Conservation (phyloP, 2,329 filamentous ascomycete species). For the Colletotrichum caudatum region DNA sequence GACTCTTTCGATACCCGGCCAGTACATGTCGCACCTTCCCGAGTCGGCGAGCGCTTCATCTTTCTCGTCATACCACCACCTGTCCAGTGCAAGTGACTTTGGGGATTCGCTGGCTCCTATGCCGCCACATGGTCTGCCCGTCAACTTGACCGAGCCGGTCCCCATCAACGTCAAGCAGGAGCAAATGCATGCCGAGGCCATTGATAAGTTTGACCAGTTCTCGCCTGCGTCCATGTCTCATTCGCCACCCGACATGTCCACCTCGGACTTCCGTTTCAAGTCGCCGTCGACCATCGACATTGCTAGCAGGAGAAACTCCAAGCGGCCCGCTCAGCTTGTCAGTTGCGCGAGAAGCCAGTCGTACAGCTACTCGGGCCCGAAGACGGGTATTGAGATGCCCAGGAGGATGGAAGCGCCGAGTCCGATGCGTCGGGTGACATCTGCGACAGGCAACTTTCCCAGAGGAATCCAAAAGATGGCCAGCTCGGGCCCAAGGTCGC, state of each 20-base stretch:
- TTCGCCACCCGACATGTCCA: slow-evolving; percentile 45
- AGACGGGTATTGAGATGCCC: slow-evolving; percentile 61
- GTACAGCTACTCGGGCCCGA: slow-evolving; percentile 53
- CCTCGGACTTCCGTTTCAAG: slow-evolving; percentile 55
- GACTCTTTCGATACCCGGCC: slow-evolving; percentile 39
- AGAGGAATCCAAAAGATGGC: slow-evolving; percentile 57
- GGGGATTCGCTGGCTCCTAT: slow-evolving; percentile 21
- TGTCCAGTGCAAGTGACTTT: slow-evolving; percentile 29
- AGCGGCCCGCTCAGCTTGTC: slow-evolving; percentile 62
- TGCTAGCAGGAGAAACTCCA: slow-evolving; percentile 64
- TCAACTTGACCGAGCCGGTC: slow-evolving; percentile 26
- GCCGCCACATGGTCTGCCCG: slow-evolving; percentile 21
- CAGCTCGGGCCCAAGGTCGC: slow-evolving; percentile 56
- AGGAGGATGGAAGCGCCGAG: slow-evolving; percentile 59
- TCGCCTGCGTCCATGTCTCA: slow-evolving; percentile 49
- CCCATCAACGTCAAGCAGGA: slow-evolving; percentile 43
- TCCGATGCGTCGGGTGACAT: slow-evolving; percentile 67
- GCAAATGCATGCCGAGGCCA: slow-evolving; percentile 31
- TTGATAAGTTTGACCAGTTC: slow-evolving; percentile 45
- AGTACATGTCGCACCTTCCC: slow-evolving; percentile 30
- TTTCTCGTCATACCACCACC: slow-evolving; percentile 32
- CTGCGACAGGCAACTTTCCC: slow-evolving; percentile 58
- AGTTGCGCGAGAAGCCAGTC: slow-evolving; percentile 59
- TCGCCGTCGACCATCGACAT: slow-evolving; percentile 66
- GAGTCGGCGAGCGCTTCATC: slow-evolving; percentile 35